A percentile compares a stretch with the other conserved stretches of the same genome.
phyloP scores from a whole-genome alignment of 371 early-diverging fungal genomes.

The Nematocida sp. region DNA sequence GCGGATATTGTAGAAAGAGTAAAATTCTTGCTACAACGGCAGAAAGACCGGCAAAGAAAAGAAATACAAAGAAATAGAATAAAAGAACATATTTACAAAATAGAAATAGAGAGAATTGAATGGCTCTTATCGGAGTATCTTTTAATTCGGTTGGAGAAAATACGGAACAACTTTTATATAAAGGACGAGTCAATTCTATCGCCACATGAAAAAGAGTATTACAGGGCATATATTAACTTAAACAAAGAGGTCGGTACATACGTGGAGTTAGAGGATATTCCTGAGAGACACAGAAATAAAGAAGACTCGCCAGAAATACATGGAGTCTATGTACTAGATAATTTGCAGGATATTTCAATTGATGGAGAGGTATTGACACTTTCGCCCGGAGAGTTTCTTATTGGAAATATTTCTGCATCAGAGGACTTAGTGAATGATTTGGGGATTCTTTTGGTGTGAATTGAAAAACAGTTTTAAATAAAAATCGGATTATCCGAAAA shows the following conservation, averaged over 20 bases:
- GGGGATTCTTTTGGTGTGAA: conserved; percentile 9
- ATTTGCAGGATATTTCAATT: conserved; percentile 26
- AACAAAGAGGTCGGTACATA: conserved; percentile 12
- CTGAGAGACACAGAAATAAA: conserved; percentile 12
- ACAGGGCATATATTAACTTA: conserved; percentile 1
- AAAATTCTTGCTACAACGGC: conserved; percentile 16
- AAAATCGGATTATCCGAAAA: background rate
- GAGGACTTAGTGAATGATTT: conserved; percentile 15
- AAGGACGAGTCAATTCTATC: conserved; percentile 10
- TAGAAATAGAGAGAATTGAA: conserved; percentile 40
- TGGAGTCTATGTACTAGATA: conserved; percentile 46
- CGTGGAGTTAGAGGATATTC: conserved; percentile 20
- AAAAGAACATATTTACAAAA: conserved; percentile 29
- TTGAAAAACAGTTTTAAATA: background rate
- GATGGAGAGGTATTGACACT: conserved; percentile 30
- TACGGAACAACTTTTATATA: conserved; percentile 40
- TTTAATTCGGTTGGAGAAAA: conserved; percentile 43
- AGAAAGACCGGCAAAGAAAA: conserved; percentile 11
- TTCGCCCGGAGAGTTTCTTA: conserved; percentile 43
- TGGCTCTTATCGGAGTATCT: conserved; percentile 55
- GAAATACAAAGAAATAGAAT: conserved; percentile 18
- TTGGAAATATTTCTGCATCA: conserved; percentile 10
- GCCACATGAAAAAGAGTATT: conserved; percentile 17
- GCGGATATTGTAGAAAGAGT: conserved; percentile 47
- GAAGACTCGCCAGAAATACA: conserved; percentile 5